Evolutionary conservation across 148 eudicot genomes (phyloP).

Genomic region (Suaeda aralocaspica): DNA sequence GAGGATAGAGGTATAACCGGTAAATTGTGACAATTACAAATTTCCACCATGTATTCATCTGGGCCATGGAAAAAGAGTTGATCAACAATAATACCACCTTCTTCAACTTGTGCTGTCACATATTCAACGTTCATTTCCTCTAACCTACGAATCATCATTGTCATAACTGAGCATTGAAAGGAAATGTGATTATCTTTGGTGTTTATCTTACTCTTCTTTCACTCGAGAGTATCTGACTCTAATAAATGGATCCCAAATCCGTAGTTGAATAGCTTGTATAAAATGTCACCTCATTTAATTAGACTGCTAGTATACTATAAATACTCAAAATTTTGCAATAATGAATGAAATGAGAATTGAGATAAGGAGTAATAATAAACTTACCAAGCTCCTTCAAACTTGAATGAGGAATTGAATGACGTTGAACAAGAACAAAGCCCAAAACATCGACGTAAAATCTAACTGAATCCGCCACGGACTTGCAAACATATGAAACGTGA

Average conservation of each 20-base stretch:
- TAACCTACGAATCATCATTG: constrained; percentile 29
- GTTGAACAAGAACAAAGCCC: constrained; percentile 11
- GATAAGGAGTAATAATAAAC: background rate
- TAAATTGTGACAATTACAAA: constrained; percentile 62
- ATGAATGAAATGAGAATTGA: no score
- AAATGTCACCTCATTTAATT: no score
- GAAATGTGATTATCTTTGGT: constrained; percentile 77
- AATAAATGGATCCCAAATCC: constrained; percentile 70
- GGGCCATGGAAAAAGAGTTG: constrained; percentile 71
- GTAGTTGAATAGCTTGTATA: constrained; percentile 58
- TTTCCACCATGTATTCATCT: constrained; percentile 63
- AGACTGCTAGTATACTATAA: no score
- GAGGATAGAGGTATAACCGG: constrained; percentile 52
- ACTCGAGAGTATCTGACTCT: constrained; percentile 28
- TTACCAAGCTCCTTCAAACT: constrained; percentile 59
- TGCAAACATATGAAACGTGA: no score
- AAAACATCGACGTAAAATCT: no score
- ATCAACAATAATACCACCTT: constrained; percentile 46
- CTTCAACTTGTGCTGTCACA: constrained; percentile 40
- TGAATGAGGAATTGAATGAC: constrained; percentile 59
- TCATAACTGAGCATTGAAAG: constrained; percentile 56
- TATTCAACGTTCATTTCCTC: constrained; percentile 36
- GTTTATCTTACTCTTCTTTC: constrained; percentile 44
- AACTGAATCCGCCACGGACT: no score
- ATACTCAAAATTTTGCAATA: no score